Evolutionary conservation across 768 basidiomycete genomes (phyloP), one percentile per base, ranked within the genome.

Genomic region (Trametes cingulata): DNA sequence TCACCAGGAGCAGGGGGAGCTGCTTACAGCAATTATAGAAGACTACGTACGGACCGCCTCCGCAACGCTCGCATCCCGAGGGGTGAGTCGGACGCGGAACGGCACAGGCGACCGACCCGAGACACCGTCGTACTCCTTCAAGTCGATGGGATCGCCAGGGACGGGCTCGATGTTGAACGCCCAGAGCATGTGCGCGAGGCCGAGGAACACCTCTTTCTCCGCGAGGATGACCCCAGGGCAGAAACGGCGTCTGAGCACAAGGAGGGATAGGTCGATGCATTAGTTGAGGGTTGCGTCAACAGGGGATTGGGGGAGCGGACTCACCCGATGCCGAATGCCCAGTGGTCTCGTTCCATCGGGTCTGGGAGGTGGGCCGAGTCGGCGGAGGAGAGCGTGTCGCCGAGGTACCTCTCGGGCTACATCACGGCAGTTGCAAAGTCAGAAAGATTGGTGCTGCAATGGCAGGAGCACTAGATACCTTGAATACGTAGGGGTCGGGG

Each of bases 271-370:
- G 17, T 36, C 5, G 51, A 7, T 41, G 3, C 22, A 25, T 20
- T 14, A n/a, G 19, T 14, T n/a, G 5, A 25, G 55, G 19, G n/a
- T n/a, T n/a, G n/a, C n/a, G n/a, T n/a, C n/a, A n/a, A n/a, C n/a
- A n/a, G n/a, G 17, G n/a, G 15, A 20, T 15, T 29, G 29, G 27
- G 14, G 10, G 42, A 4, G 20, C n/a, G 33, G 6, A 68, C 74
- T 27, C 62, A 82, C 80, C 80, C 81, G 1, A 69, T 79, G 15
- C 81, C 81, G 52, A 80, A 82, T 67, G 75, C 74, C 81, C 81
- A 82, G 56, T 82, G 78, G 60, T 82, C 81, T 37, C 80, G 75
- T 51, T 82, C 71, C 61, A 72, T 71, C 8, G 78, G 71, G 59
- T 82, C 71, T 1, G 73, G 45, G 22, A 77, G 66, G 39, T 79